Base-by-base conservation (phyloP, 148 eudicot genomes). In the Linanthus parryae region DNA sequence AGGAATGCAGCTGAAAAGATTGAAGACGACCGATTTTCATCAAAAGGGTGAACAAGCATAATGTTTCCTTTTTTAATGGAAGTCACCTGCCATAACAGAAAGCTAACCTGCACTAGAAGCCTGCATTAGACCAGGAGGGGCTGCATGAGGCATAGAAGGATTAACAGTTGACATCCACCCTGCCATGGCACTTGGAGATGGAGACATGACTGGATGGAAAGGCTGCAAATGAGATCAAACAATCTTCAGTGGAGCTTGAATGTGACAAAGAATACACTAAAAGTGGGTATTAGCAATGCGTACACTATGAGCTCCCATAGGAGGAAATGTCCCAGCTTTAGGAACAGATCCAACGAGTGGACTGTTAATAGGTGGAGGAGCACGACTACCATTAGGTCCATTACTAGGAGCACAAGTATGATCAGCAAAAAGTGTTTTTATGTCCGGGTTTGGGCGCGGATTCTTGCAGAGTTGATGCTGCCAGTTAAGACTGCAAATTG, bases 391-490 rank as follows among this genome's bases (percentile, higher is more conserved):
- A 74, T 72, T 62, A 52, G 79, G 48, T 36, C 57, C 70, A 48
- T 77, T 77, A 47, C 56, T 77, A 46, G 74, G 59, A 53, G 78
- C 68, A 57, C 82, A 77, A 34, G 72, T 54, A 40, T 77, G 82
- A 69, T 77, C 82, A 55, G 56, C 69, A 57, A 73, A 77, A 49
- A 77, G 82, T 29, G 82, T 77, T 62, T 77, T 77, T 46, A 77
- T 77, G 57, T 77, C 82, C 40, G 82, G 82, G 46, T 77, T 77
- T 36, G 75, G 73, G 16, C 82, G 82, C 14, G 82, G 82, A 44
- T 73, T 77, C 78, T 77, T 77, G 74, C 82, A 77, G 47, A 77
- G 78, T 54, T 77, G 82, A 56, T 77, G 82, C 70, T 77, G 82
- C 82, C 82, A 77, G 37, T 77, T 77, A 31, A 77, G 82, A 63